Conservation (phyloP, 768 basidiomycete species). For the Austroboletus festivus region DNA sequence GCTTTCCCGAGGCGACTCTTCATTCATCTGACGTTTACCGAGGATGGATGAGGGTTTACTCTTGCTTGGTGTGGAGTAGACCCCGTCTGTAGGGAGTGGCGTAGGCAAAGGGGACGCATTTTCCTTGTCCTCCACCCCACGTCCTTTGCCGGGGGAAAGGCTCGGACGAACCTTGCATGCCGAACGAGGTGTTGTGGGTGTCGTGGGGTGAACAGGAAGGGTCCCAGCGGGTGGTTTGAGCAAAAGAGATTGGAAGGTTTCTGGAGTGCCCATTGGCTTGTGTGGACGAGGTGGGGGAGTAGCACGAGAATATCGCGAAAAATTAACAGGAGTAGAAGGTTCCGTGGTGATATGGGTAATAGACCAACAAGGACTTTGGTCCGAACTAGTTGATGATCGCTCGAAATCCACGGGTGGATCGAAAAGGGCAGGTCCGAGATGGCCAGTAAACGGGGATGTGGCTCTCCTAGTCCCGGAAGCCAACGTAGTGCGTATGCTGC, state of each 20-base stretch:
- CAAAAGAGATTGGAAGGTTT: slow-evolving; percentile 30
- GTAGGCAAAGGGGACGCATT: slow-evolving; percentile 46
- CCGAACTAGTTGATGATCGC: slow-evolving; percentile 2
- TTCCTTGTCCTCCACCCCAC: slow-evolving; percentile 51
- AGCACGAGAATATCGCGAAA: slow-evolving; percentile 19
- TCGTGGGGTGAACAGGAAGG: slow-evolving; percentile 24
- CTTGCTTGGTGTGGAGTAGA: slow-evolving; percentile 35
- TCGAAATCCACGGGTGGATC: slow-evolving; percentile 1
- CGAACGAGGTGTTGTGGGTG: slow-evolving; percentile 35
- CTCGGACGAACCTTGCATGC: slow-evolving; percentile 13
- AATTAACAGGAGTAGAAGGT: slow-evolving; percentile 28
- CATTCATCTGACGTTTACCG: slow-evolving; percentile 45
- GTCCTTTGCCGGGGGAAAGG: slow-evolving; percentile 39
- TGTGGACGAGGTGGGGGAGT: slow-evolving; percentile 38
- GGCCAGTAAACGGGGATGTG: slow-evolving; percentile 24
- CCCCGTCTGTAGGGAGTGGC: slow-evolving; percentile 45
- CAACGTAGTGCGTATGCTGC: slow-evolving; percentile 1
- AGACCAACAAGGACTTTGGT: slow-evolving; percentile 5
- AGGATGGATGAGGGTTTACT: slow-evolving; percentile 25
- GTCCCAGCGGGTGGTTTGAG: slow-evolving; percentile 25
- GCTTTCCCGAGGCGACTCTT: slow-evolving; percentile 32
- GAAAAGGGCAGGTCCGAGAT: slow-evolving; percentile 30
- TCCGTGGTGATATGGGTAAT: slow-evolving; percentile 2
- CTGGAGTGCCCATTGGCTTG: slow-evolving; percentile 32
- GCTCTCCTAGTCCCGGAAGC: not conserved